Percentiles rank a stretch among this genome's conserved stretches.
Evolutionary conservation across 202 grass and related monocot genomes (phyloP).

Genomic region (Zizania palustris): DNA sequence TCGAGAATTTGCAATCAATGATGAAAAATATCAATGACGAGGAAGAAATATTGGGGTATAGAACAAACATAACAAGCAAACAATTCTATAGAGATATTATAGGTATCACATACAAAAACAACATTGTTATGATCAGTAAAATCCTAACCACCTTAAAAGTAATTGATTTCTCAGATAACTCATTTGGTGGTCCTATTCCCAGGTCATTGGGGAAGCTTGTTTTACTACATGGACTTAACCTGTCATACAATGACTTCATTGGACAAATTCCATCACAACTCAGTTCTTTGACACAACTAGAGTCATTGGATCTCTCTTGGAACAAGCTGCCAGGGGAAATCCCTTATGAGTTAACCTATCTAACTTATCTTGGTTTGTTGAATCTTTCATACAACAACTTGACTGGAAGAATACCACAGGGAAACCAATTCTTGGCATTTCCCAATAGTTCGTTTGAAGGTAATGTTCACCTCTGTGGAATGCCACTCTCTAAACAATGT

Average conservation of each 20-base stretch:
- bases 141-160: constrained; percentile 40
- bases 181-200: constrained; percentile 9
- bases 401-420: constrained; percentile 39
- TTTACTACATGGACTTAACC: constrained; percentile 42
- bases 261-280: constrained; percentile 50
- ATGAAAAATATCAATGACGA: too few species aligned
- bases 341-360: constrained; percentile 43
- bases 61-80: too few species aligned
- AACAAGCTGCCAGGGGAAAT: constrained; percentile 59
- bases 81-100: constrained; percentile 26
- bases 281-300: constrained; percentile 32
- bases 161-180: constrained; percentile 66
- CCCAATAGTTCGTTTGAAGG: constrained; percentile 20
- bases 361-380: constrained; percentile 51
- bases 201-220: constrained; percentile 30
- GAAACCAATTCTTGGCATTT: constrained; percentile 55
- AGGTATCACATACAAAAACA: constrained; percentile 42
- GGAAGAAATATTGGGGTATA: too few species aligned
- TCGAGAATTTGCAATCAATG: constrained; percentile 15
- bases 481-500: too few species aligned
- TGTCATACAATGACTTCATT: constrained; percentile 45
- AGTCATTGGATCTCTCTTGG: constrained; percentile 64
- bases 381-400: constrained; percentile 70
- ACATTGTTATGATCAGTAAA: constrained; percentile 24
- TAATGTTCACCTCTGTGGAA: too few species aligned